Evolutionary conservation across 345 rosid genomes (phyloP).

Genomic region (Erucastrum elatum): DNA sequence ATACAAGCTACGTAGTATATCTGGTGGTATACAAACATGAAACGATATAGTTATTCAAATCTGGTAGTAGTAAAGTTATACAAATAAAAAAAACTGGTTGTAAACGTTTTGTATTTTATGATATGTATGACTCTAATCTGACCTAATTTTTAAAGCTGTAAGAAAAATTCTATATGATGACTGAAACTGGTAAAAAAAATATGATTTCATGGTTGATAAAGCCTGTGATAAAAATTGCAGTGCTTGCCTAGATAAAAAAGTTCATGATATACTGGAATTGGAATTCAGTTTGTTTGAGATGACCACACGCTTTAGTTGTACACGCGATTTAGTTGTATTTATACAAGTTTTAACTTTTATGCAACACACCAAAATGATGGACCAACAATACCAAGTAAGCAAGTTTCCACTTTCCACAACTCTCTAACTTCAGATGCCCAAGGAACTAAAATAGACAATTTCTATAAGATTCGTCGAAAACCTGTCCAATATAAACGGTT

Average conservation of each 20-base stretch:
- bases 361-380: neutral
- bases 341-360: neutral
- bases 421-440: neutral
- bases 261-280: neutral
- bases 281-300: neutral
- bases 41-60: neutral
- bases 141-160: neutral
- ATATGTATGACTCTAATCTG: neutral
- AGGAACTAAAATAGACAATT: neutral
- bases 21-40: neutral
- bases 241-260: neutral
- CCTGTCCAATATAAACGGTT: neutral
- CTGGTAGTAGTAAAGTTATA: neutral
- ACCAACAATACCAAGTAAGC: neutral
- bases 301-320: neutral
- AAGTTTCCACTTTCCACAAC: neutral
- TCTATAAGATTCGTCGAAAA: neutral
- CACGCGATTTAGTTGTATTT: neutral
- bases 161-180: neutral
- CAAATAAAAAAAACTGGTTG: neutral
- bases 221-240: neutral
- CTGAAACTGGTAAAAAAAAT: neutral
- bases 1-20: neutral
- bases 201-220: neutral
- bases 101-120: neutral